Conservation (phyloP, 345 rosid genomes). For the Kernera saxatilis region DNA sequence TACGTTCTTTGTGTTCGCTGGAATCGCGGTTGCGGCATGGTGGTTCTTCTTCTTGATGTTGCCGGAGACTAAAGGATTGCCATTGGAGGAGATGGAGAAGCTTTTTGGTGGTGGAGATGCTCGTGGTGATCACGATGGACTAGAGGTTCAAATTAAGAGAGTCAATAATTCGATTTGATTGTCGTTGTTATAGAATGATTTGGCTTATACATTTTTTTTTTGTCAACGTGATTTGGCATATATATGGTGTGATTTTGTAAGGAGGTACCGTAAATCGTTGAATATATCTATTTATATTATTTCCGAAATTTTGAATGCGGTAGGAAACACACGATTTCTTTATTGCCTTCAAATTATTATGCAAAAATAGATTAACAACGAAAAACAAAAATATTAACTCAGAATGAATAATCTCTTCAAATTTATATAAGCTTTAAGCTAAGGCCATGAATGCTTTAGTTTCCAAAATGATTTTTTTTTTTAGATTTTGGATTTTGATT, state of each 20-base stretch:
- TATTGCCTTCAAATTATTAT: no score
- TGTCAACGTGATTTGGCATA: neutral
- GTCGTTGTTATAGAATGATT: neutral
- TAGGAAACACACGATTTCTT: no score
- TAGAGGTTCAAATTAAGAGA: conserved; percentile 19
- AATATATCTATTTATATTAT: no score
- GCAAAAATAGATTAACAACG: no score
- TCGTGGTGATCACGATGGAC: conserved; percentile 1
- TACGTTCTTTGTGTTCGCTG: conserved; percentile 48
- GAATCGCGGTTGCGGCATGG: conserved; percentile 44
- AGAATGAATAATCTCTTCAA: no score
- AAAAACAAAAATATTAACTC: no score
- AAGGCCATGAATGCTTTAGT: no score
- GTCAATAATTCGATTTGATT: neutral
- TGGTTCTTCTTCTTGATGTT: conserved; percentile 48
- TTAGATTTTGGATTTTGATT: no score
- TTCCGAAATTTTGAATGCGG: no score
- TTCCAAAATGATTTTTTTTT: no score
- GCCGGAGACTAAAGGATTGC: conserved; percentile 76
- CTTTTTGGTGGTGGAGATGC: conserved; percentile 39
- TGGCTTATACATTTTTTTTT: neutral
- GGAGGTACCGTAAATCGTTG: neutral
- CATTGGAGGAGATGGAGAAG: conserved; percentile 56
- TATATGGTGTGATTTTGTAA: neutral
- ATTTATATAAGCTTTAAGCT: no score